Evolutionary conservation across 2,329 filamentous ascomycete genomes (phyloP), one percentile per base, ranked within the genome.

Genomic region (Hypoxylon sp.): DNA sequence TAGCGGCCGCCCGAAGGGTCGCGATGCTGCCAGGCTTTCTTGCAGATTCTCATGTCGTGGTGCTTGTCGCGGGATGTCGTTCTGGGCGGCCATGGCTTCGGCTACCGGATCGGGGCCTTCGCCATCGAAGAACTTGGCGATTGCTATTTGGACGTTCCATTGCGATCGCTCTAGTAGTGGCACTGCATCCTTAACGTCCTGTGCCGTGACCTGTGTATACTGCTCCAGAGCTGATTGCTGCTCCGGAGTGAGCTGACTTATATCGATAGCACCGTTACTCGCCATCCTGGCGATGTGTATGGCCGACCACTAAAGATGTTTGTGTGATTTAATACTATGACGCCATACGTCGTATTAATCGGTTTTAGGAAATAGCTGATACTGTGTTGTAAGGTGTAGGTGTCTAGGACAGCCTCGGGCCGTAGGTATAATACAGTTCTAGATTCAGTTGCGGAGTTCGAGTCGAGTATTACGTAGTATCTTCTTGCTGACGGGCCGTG

Each of bases 91-190:
- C 55, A 90, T 86, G 64, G 92, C 92, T 82, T 96, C 93, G 64
- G 92, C 91, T 17, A 95, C 83, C 11, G 89, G 91, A 78, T 97
- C 93, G 53, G 93, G 88, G 2, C 91, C 91, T 82, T 98, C 96
- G 73, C 96, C 96, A 76, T 99, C 96, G 79, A 98, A 99, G 87
- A 98, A 98, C 78, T 97, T 97, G 72, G 96, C 89, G 71, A 99
- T 95, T 64, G 96, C 95, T 75, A 98, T 97, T 91, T 98, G 92
- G 0, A 97, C 92, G 77, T 98, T 99, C 96, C 96, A 99, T 84
- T 98, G 91, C 62, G 94, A 97, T 69, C 94, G 86, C 73, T 91
- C 88, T 1, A 99, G 85, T 3, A 99, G 80, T 1, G 93, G 89
- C 53, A 97, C 85, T 1, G 96, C 94, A 64, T 93, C 89, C 47